These are phyloP conservation scores for Anethum foeniculum DNA, from an alignment of 140 eudicot species.

Conservation along the genomic window DNA sequence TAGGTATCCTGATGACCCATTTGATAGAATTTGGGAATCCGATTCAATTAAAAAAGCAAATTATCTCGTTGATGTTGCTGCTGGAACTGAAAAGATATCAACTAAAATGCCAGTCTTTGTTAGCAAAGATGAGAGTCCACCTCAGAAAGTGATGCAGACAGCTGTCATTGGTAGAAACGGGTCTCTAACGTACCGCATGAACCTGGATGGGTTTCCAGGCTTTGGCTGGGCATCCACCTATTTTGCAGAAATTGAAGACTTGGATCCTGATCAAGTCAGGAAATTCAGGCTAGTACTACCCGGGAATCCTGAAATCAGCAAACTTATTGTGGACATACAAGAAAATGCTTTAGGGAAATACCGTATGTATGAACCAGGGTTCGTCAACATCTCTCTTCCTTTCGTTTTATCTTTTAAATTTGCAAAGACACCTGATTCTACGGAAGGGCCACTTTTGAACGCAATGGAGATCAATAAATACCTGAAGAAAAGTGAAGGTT, in stretches of 20 bases:
- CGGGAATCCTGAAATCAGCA: constrained; percentile 51
- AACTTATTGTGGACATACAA: constrained; percentile 68
- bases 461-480: constrained; percentile 92
- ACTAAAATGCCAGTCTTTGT: constrained; percentile 55
- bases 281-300: constrained; percentile 69
- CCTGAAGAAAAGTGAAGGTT: constrained; percentile 59
- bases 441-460: constrained; percentile 81
- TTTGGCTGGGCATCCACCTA: constrained; percentile 89
- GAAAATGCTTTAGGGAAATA: constrained; percentile 79
- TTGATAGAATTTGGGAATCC: constrained; percentile 89
- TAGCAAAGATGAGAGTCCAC: constrained; percentile 55
- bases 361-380: constrained; percentile 88
- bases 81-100: constrained; percentile 74
- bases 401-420: constrained; percentile 76
- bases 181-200: constrained; percentile 72
- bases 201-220: constrained; percentile 92
- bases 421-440: constrained; percentile 67
- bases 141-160: constrained; percentile 91
- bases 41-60: constrained; percentile 77
- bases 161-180: constrained; percentile 93
- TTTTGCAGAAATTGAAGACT: constrained; percentile 84
- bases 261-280: constrained; percentile 39
- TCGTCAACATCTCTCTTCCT: constrained; percentile 58
- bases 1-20: constrained; percentile 96
- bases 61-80: constrained; percentile 89